phyloP scores from a whole-genome alignment of 176 grass and related monocot species.

The Aegilops sharonensis region DNA sequence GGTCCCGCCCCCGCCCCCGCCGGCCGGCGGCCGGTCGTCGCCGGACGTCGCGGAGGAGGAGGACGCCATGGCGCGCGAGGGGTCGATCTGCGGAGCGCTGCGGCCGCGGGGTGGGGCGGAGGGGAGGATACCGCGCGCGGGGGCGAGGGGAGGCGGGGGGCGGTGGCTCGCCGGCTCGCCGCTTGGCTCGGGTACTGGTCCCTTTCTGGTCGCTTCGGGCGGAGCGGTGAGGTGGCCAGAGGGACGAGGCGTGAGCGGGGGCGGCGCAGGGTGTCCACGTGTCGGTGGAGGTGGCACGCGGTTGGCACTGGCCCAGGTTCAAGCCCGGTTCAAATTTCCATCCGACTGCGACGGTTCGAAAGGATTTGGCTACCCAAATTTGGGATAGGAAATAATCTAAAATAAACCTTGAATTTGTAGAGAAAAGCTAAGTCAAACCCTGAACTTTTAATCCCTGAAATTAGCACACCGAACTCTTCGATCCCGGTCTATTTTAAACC shows the following conservation, averaged over 20 bases:
- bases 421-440: too few relatives aligned
- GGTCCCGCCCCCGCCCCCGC: neutral
- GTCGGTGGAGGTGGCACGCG: slow-evolving; percentile 18
- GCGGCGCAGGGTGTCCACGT: slow-evolving; percentile 21
- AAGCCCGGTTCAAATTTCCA: neutral
- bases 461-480: too few relatives aligned
- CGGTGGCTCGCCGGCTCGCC: slow-evolving; percentile 7
- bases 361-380: too few relatives aligned
- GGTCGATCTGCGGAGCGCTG: neutral
- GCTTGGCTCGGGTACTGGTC: neutral
- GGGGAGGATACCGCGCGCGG: neutral
- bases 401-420: too few relatives aligned
- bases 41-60: slow-evolving; percentile 45
- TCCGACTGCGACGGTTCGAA: neutral
- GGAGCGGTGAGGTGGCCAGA: slow-evolving; percentile 32
- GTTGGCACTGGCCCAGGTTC: neutral
- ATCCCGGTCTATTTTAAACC: too few relatives aligned
- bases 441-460: too few relatives aligned
- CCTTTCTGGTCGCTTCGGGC: slow-evolving; percentile 39
- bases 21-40: slow-evolving; percentile 34
- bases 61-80: slow-evolving; percentile 18
- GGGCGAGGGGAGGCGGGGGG: neutral
- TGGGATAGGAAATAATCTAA: too few relatives aligned
- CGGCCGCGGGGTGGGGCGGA: neutral
- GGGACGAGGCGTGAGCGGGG: slow-evolving; percentile 37